Base-by-base conservation (phyloP, 2,329 filamentous ascomycete genomes). In the Fusarium agapanthi region DNA sequence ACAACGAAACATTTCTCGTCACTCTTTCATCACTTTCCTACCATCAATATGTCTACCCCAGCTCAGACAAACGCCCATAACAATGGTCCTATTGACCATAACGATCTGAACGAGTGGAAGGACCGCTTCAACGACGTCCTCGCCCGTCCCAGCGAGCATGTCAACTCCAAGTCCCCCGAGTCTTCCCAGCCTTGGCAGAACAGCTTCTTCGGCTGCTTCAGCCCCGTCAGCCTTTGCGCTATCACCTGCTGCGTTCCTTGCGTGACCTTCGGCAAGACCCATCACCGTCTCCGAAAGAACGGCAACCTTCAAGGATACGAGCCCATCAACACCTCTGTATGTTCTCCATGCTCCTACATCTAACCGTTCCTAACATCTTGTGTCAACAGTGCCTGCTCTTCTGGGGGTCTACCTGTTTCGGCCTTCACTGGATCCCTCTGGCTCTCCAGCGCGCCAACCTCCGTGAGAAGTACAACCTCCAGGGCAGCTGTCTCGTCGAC, bases 241-340 rank as follows among this genome's bases (percentile, higher is more conserved):
- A 78, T 86, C 58, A 81, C 83, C 22, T 87, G 80, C 71, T 86
- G 82, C 69, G 68, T 85, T 32, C 85, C 85, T 4, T 87, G 85
- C 68, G 79, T 86, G 37, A 85, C 84, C 38, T 87, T 86, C 54
- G 84, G 84, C 77, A 85, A 84, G 81, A 86, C 84, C 6, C 78
- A 86, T 61, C 85, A 87, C 70, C 83, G 85, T 26, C 75, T 86
- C 16, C 79, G 78, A 65, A 83, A 83, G 78, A 79, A 82, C 32
- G 79, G 75, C 40, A 80, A 78, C 61, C 81, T 86, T 13, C 69
- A 81, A 24, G 84, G 83, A 20, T 87, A 84, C 38, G 82, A 86
- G 79, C 80, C 83, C 37, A 78, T 85, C 75, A 86, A 87, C 78
- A 84, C 83, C 18, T 82, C 82, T 38, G 85, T 86, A 50, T 14